These are phyloP conservation scores for Ganoderma multipileum DNA, from an alignment of 1,284 basidiomycete genomes.

Conservation along the genomic window DNA sequence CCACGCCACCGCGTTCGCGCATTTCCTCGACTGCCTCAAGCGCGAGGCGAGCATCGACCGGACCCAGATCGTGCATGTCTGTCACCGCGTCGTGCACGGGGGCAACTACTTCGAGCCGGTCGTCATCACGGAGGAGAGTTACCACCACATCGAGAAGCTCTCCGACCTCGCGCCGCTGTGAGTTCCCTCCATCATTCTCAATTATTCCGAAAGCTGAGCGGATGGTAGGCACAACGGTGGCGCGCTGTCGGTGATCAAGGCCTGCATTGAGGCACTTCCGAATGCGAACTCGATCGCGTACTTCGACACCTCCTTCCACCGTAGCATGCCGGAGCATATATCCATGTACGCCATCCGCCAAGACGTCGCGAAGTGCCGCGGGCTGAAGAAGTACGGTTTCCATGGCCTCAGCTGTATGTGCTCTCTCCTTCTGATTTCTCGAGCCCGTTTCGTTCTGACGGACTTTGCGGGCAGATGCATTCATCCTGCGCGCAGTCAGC, in stretches of 20 bases:
- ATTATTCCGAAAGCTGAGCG: not conserved
- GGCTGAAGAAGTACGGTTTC: constrained; percentile 88
- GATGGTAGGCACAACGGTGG: constrained; percentile 63
- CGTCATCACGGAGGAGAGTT: constrained; percentile 66
- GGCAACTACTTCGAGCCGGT: constrained; percentile 77
- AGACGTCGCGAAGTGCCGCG: constrained; percentile 62
- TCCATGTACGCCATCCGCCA: constrained; percentile 81
- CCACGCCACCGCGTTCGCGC: constrained; percentile 68
- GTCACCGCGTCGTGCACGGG: constrained; percentile 85
- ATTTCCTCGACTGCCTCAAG: constrained; percentile 63
- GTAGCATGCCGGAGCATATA: constrained; percentile 74
- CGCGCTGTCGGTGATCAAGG: constrained; percentile 65
- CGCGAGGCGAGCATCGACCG: constrained; percentile 51
- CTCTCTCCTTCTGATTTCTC: constrained; percentile 27
- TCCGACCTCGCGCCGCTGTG: constrained; percentile 84
- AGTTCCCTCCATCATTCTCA: constrained; percentile 38
- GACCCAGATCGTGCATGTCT: constrained; percentile 58
- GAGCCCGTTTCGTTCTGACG: constrained; percentile 36
- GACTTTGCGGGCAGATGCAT: constrained; percentile 53
- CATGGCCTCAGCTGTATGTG: constrained; percentile 78
- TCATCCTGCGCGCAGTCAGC: constrained; percentile 68
- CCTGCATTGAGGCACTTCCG: constrained; percentile 69
- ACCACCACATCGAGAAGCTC: constrained; percentile 74
- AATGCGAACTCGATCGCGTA: constrained; percentile 69
- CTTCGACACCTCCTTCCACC: constrained; percentile 90